Percentiles rank a stretch among this genome's conserved stretches.
Conservation (phyloP, 352 stramenopile genomes). For the Phytophthora kernoviae region DNA sequence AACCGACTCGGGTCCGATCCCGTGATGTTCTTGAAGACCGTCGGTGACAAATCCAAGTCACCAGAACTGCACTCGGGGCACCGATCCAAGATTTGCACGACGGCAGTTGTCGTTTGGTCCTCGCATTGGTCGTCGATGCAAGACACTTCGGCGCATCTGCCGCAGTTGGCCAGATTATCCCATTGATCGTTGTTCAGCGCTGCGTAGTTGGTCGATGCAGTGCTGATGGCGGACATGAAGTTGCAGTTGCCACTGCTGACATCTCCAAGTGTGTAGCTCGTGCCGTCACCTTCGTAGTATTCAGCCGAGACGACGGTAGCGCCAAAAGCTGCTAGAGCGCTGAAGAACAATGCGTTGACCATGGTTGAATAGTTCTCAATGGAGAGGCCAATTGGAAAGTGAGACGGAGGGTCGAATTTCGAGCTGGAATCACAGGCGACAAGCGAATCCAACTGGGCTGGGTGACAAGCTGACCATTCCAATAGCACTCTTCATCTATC, state of each 20-base stretch:
- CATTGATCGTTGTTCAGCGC: slow-evolving; percentile 68
- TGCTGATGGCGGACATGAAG: slow-evolving; percentile 48
- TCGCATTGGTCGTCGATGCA: slow-evolving; percentile 54
- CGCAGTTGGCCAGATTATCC: slow-evolving; percentile 54
- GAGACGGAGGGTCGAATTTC: no score
- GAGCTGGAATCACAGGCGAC: no score
- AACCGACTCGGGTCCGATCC: slow-evolving; percentile 52
- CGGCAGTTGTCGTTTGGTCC: slow-evolving; percentile 40
- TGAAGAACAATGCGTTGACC: slow-evolving; percentile 15
- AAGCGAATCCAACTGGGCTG: no score
- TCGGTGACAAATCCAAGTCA: slow-evolving; percentile 70
- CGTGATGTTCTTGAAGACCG: slow-evolving; percentile 67
- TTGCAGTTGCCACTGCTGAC: slow-evolving; percentile 45
- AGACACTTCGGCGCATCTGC: slow-evolving; percentile 55
- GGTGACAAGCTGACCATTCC: no score
- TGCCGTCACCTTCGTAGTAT: slow-evolving; percentile 45
- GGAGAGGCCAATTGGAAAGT: slow-evolving; percentile 17
- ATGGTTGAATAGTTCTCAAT: slow-evolving; percentile 1
- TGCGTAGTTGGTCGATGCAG: slow-evolving; percentile 60
- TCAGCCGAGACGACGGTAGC: slow-evolving; percentile 16
- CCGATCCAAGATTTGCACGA: slow-evolving; percentile 69
- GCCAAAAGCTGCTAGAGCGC: slow-evolving; percentile 9
- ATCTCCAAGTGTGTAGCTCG: slow-evolving; percentile 36
- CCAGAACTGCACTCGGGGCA: slow-evolving; percentile 70
- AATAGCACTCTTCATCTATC: slow-evolving; percentile 21